Conservation (phyloP, 805 yeast species). For the Sugiyamaella lignohabitans region DNA sequence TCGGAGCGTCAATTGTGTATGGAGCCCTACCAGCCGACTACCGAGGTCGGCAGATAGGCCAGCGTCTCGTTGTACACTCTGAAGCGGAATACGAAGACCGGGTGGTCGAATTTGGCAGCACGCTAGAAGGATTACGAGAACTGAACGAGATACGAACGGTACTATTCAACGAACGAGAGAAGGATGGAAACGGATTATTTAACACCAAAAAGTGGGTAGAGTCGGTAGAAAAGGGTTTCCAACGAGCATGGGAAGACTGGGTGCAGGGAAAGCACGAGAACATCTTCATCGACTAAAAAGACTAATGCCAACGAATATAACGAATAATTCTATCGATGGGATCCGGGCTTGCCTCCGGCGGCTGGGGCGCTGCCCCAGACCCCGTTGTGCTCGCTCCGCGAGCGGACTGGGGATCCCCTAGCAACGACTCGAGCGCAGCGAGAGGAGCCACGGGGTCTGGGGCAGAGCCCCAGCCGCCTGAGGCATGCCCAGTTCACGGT, state of each 20-base stretch:
- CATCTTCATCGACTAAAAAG: constrained; percentile 8
- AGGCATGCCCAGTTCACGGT: too few species aligned
- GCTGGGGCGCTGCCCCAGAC: neutral
- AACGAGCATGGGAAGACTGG: constrained; percentile 29
- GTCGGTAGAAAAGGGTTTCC: constrained; percentile 24
- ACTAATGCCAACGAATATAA: too few species aligned
- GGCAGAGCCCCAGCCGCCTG: constrained; percentile 1
- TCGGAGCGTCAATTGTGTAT: constrained; percentile 27
- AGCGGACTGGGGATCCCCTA: too few species aligned
- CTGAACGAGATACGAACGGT: constrained; percentile 19
- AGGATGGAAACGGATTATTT: constrained; percentile 17
- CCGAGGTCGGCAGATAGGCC: constrained; percentile 8
- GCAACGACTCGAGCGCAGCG: too few species aligned
- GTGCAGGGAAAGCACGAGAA: constrained; percentile 18
- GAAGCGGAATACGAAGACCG: constrained; percentile 26
- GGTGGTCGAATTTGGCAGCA: constrained; percentile 21
- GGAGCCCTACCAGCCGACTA: constrained; percentile 18
- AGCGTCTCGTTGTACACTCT: constrained; percentile 19
- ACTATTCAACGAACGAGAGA: constrained; percentile 22
- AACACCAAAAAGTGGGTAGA: constrained; percentile 27
- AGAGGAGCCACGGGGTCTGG: too few species aligned
- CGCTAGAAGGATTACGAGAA: constrained; percentile 12
- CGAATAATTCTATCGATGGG: neutral
- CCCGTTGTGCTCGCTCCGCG: neutral
- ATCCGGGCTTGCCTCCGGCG: neutral